A percentile compares a stretch with the other conserved stretches of the same genome.
Evolutionary conservation across 1,139 yeast genomes (phyloP).

Genomic region (Nakaseomyces kungkrabaensis): DNA sequence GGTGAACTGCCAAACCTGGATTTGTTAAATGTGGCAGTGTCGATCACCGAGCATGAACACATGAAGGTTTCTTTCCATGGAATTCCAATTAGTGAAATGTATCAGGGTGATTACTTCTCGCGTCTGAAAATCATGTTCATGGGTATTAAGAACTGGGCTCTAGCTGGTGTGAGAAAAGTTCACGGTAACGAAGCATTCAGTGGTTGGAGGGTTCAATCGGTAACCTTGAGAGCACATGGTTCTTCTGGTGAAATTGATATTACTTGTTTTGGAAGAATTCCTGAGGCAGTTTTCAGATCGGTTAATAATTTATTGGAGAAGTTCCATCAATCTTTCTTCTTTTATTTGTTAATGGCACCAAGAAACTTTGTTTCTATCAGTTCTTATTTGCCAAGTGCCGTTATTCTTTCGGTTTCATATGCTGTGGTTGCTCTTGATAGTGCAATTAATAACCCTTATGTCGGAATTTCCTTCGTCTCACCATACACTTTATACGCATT

Average conservation of each 20-base stretch:
- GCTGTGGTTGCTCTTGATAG: constrained; percentile 61
- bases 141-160: constrained; percentile 59
- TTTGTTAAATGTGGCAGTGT: constrained; percentile 68
- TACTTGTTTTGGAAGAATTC: constrained; percentile 83
- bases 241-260: constrained; percentile 47
- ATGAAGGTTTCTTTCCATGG: constrained; percentile 61
- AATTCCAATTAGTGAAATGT: constrained; percentile 38
- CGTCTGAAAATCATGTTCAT: constrained; percentile 51
- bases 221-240: constrained; percentile 56
- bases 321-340: constrained; percentile 94
- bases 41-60: constrained; percentile 64
- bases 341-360: constrained; percentile 76
- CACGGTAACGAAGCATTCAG: constrained; percentile 85
- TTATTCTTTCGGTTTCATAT: constrained; percentile 59
- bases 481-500: constrained; percentile 15
- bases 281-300: constrained; percentile 80
- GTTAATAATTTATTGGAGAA: constrained; percentile 89
- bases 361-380: constrained; percentile 82
- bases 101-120: constrained; percentile 37
- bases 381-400: constrained; percentile 82
- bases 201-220: constrained; percentile 93
- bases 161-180: constrained; percentile 53
- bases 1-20: constrained; percentile 96
- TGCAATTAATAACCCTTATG: constrained; percentile 37
- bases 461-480: constrained; percentile 13